Percentiles rank a stretch among this genome's conserved stretches.
Evolutionary conservation across 306 rosid species (phyloP).

Genomic region (Pachyrhizus erosus): DNA sequence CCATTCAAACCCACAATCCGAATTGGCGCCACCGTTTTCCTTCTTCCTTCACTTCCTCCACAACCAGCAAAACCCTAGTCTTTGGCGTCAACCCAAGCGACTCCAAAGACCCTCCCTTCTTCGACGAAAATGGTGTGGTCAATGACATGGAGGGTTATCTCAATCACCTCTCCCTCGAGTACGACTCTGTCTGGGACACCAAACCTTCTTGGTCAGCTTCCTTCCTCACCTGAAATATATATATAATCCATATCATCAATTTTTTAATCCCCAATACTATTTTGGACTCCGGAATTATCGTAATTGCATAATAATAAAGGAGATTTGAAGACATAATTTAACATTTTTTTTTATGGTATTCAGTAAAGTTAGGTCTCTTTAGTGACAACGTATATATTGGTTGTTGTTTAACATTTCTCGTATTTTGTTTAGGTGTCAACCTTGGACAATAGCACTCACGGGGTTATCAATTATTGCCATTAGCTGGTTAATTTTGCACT

Average conservation of each 20-base stretch:
- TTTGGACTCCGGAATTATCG: background rate
- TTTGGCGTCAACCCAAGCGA: conserved; percentile 50
- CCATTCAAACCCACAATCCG: conserved; percentile 12
- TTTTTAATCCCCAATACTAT: background rate
- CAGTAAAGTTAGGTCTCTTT: background rate
- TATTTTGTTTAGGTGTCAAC: conserved; percentile 50
- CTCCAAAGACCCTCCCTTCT: conserved; percentile 59
- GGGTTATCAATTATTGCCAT: conserved; percentile 41
- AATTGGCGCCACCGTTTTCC: conserved; percentile 24
- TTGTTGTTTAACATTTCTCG: background rate
- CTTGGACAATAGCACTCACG: conserved; percentile 48
- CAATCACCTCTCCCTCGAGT: conserved; percentile 80
- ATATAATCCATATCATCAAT: background rate
- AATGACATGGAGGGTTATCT: conserved; percentile 91
- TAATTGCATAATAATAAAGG: background rate
- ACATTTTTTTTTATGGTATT: background rate
- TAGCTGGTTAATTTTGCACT: conserved; percentile 73
- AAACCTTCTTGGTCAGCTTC: conserved; percentile 81
- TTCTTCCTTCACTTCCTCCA: conserved; percentile 24
- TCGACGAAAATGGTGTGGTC: conserved; percentile 70
- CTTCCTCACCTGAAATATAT: background rate
- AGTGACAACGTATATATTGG: background rate
- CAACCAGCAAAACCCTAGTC: conserved; percentile 30
- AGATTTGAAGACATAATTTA: background rate
- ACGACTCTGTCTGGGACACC: conserved; percentile 98